Percentiles rank a stretch among this genome's conserved stretches.
phyloP scores from a whole-genome alignment of 2,329 filamentous ascomycete species.

The Trichoderma endophyticum region DNA sequence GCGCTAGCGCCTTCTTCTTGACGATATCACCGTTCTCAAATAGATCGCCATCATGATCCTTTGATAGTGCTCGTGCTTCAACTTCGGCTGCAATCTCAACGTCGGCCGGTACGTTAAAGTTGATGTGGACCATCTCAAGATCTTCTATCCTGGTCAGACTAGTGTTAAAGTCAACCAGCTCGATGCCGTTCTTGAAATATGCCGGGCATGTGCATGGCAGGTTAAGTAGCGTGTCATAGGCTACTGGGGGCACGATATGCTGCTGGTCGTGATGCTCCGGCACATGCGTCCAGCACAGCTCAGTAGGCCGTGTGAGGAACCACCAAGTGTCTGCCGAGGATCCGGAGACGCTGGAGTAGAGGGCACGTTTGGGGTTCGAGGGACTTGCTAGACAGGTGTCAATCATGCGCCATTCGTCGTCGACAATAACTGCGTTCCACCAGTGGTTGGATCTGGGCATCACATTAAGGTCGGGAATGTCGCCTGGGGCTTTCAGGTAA shows the following conservation, averaged over 20 bases:
- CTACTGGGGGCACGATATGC: conserved; percentile 85
- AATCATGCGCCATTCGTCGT: conserved; percentile 94
- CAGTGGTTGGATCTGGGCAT: conserved; percentile 91
- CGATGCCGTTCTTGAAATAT: conserved; percentile 78
- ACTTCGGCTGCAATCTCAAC: conserved; percentile 92
- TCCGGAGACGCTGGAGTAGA: conserved; percentile 71
- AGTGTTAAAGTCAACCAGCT: conserved; percentile 88
- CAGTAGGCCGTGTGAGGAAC: conserved; percentile 84
- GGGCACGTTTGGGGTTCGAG: conserved; percentile 75
- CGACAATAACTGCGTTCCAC: conserved; percentile 94
- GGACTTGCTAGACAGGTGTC: conserved; percentile 90
- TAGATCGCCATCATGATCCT: conserved; percentile 83
- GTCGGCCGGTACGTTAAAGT: conserved; percentile 82
- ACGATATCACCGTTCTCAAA: conserved; percentile 90
- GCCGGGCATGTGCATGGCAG: conserved; percentile 82
- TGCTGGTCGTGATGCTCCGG: conserved; percentile 85
- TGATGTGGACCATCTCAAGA: conserved; percentile 87
- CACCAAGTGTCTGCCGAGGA: conserved; percentile 82
- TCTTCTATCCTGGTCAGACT: conserved; percentile 82
- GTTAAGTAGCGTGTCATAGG: conserved; percentile 80
- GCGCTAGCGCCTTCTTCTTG: conserved; percentile 81
- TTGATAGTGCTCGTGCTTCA: conserved; percentile 74
- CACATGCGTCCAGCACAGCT: conserved; percentile 94
- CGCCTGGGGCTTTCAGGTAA: conserved; percentile 87
- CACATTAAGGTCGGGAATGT: conserved; percentile 73